phyloP scores from a whole-genome alignment of 192 early-diverging fungal species.

The Coemansia sp. region DNA sequence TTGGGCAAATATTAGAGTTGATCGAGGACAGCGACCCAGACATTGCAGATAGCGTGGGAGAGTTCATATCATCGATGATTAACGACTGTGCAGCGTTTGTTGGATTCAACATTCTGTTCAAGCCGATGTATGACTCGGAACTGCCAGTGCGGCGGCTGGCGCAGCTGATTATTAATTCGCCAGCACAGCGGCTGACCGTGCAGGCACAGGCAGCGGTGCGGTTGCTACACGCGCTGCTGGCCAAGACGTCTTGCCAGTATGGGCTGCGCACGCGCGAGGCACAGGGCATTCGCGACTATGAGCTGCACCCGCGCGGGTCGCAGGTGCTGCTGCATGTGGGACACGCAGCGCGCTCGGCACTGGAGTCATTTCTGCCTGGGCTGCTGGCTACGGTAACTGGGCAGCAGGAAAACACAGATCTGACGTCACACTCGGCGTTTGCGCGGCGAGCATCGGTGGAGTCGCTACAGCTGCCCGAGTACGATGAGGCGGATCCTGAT shows the following conservation, averaged over 20 bases:
- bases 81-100: slow-evolving; percentile 50
- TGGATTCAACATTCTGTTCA: slow-evolving; percentile 53
- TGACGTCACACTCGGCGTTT: slow-evolving; percentile 49
- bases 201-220: slow-evolving; percentile 43
- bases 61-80: slow-evolving; percentile 51
- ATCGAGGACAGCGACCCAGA: slow-evolving; percentile 44
- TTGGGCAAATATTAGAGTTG: slow-evolving; percentile 32
- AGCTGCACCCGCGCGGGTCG: slow-evolving; percentile 46
- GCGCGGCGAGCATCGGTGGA: slow-evolving; percentile 42
- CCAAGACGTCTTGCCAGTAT: slow-evolving; percentile 52
- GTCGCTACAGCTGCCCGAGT: slow-evolving; percentile 48
- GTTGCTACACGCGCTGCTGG: slow-evolving; percentile 38
- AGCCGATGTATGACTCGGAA: slow-evolving; percentile 49
- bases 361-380: slow-evolving; percentile 52
- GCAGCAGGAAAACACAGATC: slow-evolving; percentile 44
- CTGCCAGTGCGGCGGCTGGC: slow-evolving; percentile 44
- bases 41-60: slow-evolving; percentile 33
- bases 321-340: slow-evolving; percentile 50
- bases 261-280: slow-evolving; percentile 49
- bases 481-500: slow-evolving; percentile 43
- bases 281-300: slow-evolving; percentile 44
- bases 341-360: slow-evolving; percentile 37
- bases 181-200: slow-evolving; percentile 40
- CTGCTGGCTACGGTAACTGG: slow-evolving; percentile 49
- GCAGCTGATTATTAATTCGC: slow-evolving; percentile 52